Evolutionary conservation across 495 filamentous ascomycete species (phyloP), one percentile per base, ranked within the genome.

Genomic region (Podospora conica): DNA sequence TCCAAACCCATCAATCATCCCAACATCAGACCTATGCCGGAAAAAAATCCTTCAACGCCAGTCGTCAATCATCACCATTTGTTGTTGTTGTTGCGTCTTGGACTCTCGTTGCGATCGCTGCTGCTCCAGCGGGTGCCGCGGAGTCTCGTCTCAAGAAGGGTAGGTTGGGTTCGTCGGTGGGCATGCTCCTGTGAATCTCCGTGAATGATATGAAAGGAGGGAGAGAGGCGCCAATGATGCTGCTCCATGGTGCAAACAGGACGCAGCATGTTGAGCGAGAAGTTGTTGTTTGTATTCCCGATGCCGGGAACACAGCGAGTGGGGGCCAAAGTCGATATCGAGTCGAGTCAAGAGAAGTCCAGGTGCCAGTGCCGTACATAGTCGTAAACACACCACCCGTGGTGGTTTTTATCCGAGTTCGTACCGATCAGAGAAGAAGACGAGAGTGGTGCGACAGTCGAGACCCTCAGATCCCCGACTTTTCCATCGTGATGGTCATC

Each of bases 401-500:
- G 18, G 33, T n/a, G 7, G 10, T 33, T 11, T 7, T n/a, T 48
- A 18, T n/a, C 33, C 12, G 12, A 40, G 33, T 18, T 18, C 33
- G 7, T 18, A 15, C 33, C 33, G 33, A 7, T 40, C 0, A 5
- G 33, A 40, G 12, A 40, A 15, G 4, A 15, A 8, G 40, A n/a
- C n/a, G 5, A 48, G 40, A n/a, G 40, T 0, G 40, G 18, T n/a
- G n/a, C n/a, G 40, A 7, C 6, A 48, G 25, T 27, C 25, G 25
- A 27, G 25, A 27, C 25, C 25, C 25, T 48, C 40, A 48, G 6
- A 18, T 18, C 6, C 40, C 40, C 18, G 40, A 22, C 24, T 21
- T 65, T 22, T 76, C 67, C 10, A 84, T 75, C 53, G 83, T 86
- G 76, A 83, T 83, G 71, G 84, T 79, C 88, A 94, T 91, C 77